Evolutionary conservation across 768 basidiomycete genomes (phyloP).

Genomic region (Termitomyces sp.): DNA sequence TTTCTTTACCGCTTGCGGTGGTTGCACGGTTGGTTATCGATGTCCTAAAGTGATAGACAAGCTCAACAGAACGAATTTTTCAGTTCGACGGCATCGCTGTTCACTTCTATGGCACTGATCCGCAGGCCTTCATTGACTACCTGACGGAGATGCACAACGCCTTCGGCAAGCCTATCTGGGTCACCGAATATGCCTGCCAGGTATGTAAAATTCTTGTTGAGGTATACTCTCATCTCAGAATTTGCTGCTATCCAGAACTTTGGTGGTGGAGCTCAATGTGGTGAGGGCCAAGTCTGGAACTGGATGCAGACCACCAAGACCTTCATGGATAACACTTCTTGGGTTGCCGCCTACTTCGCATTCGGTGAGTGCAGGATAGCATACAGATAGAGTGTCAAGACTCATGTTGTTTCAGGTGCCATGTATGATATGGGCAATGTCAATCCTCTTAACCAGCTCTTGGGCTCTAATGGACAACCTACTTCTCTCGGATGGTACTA

Average conservation of each 20-base stretch:
- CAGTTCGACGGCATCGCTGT: conserved; percentile 54
- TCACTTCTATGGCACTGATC: conserved; percentile 63
- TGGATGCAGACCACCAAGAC: conserved; percentile 41
- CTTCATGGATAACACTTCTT: conserved; percentile 40
- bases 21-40: conserved; percentile 42
- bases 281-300: conserved; percentile 29
- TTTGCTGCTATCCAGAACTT: conserved; percentile 41
- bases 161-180: conserved; percentile 42
- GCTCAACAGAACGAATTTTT: background rate
- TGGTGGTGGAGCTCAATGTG: conserved; percentile 36
- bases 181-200: conserved; percentile 72
- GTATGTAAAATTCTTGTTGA: conserved; percentile 21
- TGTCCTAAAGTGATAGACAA: background rate
- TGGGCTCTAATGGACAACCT: conserved; percentile 38
- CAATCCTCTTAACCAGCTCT: conserved; percentile 46
- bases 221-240: background rate
- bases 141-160: conserved; percentile 37
- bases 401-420: conserved; percentile 30
- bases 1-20: conserved; percentile 49
- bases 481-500: conserved; percentile 47
- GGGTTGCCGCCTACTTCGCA: conserved; percentile 39
- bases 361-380: conserved; percentile 47
- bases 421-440: conserved; percentile 55
- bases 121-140: conserved; percentile 46
- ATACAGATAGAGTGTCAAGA: background rate